Percentiles rank a stretch among this genome's conserved stretches.
Conservation (phyloP, 352 stramenopile genomes). For the Phytopythium oedochilum region DNA sequence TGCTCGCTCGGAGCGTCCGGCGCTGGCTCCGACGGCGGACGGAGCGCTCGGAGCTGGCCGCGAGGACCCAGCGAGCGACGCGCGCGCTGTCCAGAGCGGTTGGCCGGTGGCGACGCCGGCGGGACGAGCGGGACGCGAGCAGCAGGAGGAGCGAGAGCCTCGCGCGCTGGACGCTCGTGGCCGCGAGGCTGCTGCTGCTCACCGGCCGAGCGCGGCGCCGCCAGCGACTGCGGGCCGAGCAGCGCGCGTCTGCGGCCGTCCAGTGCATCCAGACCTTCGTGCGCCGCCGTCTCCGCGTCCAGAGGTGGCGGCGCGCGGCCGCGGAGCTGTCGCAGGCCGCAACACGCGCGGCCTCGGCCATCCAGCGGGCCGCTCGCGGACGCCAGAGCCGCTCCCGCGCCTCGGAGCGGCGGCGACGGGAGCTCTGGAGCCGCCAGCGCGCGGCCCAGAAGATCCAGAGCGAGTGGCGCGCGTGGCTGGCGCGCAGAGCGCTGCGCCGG, state of each 20-base stretch:
- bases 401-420: slow-evolving; percentile 14
- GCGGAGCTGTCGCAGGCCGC: background rate
- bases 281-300: background rate
- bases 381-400: background rate
- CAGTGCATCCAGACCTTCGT: background rate
- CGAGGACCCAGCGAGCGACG: background rate
- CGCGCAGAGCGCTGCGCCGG: background rate
- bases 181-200: background rate
- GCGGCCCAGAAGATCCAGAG: background rate
- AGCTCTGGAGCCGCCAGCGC: background rate
- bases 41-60: background rate
- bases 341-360: background rate
- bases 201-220: background rate
- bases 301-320: background rate
- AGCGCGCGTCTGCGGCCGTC: background rate
- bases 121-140: no score
- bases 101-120: background rate
- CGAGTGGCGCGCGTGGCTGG: background rate
- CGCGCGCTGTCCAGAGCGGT: background rate
- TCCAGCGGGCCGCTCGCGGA: slow-evolving; percentile 26
- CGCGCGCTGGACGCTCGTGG: background rate
- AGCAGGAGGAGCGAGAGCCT: background rate
- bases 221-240: background rate
- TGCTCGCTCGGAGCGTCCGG: background rate
- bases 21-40: background rate